Base-by-base conservation (phyloP, 805 yeast species). In the Lipomyces mesembrius region DNA sequence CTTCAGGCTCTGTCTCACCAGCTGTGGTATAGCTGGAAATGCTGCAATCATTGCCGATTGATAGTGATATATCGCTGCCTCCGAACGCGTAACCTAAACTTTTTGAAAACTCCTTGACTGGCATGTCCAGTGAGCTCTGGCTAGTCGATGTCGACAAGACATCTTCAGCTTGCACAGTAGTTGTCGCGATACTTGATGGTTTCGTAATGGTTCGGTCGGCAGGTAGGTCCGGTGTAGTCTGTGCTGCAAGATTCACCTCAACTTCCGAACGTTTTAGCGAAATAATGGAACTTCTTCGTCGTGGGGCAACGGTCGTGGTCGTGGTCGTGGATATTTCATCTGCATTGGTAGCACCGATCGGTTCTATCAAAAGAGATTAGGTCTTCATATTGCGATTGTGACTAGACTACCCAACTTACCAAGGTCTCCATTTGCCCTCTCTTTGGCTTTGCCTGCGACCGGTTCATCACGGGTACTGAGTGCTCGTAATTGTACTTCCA, bases 401-500 rank as follows among this genome's bases (percentile, higher is more conserved):
- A 17, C 1, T 17, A 43, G 49, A 7, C 9, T 5, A n/a, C 7
- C 22, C 22, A 43, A 43, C 49, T 17, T n/a, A 43, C 49, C 22
- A n/a, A 43, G 22, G 11, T 43, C 11, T 43, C 49, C 49, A 5
- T n/a, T 43, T 43, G 14, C 22, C 7, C 22, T n/a, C 49, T 17
- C 49, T 8, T 22, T 43, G 11, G 22, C 8, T 17, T 43, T 43
- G 20, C 49, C 6, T n/a, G 20, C 22, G 20, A 43, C 20, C 22
- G 49, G n/a, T n/a, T 7, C 49, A 17, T 43, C 49, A 8, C 49
- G 49, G 14, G 22, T n/a, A 43, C 49, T 43, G 22, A 43, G 34
- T n/a, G 39, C 29, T 20, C 34, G 32, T 57, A 65, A 17, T 37
- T 62, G 52, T 22, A 22, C 39, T 37, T 62, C 61, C 14, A 65